Evolutionary conservation across 345 rosid genomes (phyloP), one percentile per base, ranked within the genome.

Genomic region (Balakata baccata): DNA sequence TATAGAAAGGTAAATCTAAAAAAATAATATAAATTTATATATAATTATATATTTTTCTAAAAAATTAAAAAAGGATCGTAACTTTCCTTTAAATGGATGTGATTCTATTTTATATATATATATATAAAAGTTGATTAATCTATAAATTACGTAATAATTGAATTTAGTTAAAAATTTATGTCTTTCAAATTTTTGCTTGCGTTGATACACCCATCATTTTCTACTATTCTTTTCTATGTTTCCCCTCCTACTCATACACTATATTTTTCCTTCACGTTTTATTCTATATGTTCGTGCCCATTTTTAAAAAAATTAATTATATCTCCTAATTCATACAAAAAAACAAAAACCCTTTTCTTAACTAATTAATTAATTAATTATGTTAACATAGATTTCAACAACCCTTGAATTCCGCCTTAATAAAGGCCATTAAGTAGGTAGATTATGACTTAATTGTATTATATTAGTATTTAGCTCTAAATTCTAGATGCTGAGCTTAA

Each of bases 381-480:
- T 10, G 4, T 54, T 46, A 53, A 23, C 51, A 65, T 70, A 61
- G 50, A 62, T 53, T 75, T 81, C 81, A 75, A 65, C 64, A 50
- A 80, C 73, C 80, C 92, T 77, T 69, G 66, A 85, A 77, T 90
- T 87, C 80, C 85, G 89, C 90, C 91, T 84, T 80, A 69, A 83
- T 82, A 82, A 80, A 53, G 76, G 88, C 69, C 74, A 76, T 70
- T 71, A 65, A 75, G 45, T 77, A 68, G 64, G 69, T 74, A 50
- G 68, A 68, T 45, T 68, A 53, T 49, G 80, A 64, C 76, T 71
- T 79, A 37, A 70, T 46, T 47, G 51, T 70, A 70, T 23, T 64
- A 7, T 71, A 45, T 22, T 66, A 9, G 46, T 71, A 70, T 46
- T 57, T 11, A 65, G 76, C 69, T 77, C 73, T 66, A 11, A 51